phyloP scores from a whole-genome alignment of 352 stramenopile species.

The Pythium plurisporium region DNA sequence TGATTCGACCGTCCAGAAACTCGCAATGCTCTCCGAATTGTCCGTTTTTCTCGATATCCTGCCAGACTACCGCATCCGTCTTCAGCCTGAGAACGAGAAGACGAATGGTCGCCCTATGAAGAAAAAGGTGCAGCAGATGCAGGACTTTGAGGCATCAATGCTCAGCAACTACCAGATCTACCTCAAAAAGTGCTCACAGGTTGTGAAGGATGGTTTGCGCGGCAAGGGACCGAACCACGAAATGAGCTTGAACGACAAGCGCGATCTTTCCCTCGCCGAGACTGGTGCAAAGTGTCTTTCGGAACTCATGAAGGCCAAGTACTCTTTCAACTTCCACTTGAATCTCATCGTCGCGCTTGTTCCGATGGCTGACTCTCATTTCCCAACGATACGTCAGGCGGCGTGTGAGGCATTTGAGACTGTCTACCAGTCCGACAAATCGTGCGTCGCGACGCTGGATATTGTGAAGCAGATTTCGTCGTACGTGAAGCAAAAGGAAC shows the following conservation, averaged over 20 bases:
- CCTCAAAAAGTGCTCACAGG: constrained; percentile 67
- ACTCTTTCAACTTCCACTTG: constrained; percentile 83
- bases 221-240: constrained; percentile 46
- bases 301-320: constrained; percentile 80
- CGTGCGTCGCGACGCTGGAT: constrained; percentile 51
- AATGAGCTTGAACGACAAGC: constrained; percentile 27
- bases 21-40: constrained; percentile 91
- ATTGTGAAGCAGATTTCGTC: constrained; percentile 82
- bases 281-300: constrained; percentile 67
- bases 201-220: constrained; percentile 57
- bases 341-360: constrained; percentile 82
- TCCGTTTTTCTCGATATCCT: constrained; percentile 96
- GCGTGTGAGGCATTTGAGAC: constrained; percentile 64
- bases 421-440: constrained; percentile 78
- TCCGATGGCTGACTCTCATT: constrained; percentile 68
- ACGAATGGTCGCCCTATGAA: constrained; percentile 67
- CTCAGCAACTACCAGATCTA: constrained; percentile 83
- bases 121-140: constrained; percentile 86
- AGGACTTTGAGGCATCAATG: constrained; percentile 72
- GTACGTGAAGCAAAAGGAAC: constrained; percentile 83
- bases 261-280: constrained; percentile 59
- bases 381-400: constrained; percentile 41
- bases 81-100: constrained; percentile 77
- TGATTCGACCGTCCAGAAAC: constrained; percentile 71
- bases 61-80: constrained; percentile 93